Evolutionary conservation across 768 basidiomycete genomes (phyloP).

Genomic region (Pholiota molesta): DNA sequence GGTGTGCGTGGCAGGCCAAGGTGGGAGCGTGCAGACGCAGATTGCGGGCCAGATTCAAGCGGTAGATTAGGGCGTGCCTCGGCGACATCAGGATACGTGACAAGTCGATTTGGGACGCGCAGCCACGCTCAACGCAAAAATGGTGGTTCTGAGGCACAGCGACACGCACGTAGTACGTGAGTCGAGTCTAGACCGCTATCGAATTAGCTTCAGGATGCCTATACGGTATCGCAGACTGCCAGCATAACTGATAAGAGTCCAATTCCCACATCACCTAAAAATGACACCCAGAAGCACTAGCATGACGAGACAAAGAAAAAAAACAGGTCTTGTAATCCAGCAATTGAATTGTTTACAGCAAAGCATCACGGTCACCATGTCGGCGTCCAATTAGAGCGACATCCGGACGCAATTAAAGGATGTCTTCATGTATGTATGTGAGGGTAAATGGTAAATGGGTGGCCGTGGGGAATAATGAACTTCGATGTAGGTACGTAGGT

Average conservation of each 20-base stretch:
- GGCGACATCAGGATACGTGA: conserved; percentile 13
- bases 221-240: not conserved
- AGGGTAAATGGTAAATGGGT: not conserved
- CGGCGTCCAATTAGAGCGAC: conserved; percentile 1
- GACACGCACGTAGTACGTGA: not conserved
- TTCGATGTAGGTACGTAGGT: not conserved
- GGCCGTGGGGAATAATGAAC: not conserved
- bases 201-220: too few relatives aligned
- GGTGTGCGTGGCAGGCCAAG: not conserved
- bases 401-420: conserved; percentile 2
- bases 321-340: not conserved
- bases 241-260: not conserved
- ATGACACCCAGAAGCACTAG: not conserved
- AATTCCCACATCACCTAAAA: not conserved
- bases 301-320: not conserved
- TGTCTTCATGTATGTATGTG: conserved; percentile 2
- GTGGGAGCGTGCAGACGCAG: conserved; percentile 1
- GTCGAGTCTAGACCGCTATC: not conserved
- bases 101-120: not conserved
- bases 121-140: not conserved
- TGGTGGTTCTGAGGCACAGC: too few relatives aligned
- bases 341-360: not conserved
- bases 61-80: conserved; percentile 7
- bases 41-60: conserved; percentile 3
- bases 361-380: not conserved